Evolutionary conservation across 2,329 filamentous ascomycete species (phyloP).

Genomic region (Penicillium sumatraense): DNA sequence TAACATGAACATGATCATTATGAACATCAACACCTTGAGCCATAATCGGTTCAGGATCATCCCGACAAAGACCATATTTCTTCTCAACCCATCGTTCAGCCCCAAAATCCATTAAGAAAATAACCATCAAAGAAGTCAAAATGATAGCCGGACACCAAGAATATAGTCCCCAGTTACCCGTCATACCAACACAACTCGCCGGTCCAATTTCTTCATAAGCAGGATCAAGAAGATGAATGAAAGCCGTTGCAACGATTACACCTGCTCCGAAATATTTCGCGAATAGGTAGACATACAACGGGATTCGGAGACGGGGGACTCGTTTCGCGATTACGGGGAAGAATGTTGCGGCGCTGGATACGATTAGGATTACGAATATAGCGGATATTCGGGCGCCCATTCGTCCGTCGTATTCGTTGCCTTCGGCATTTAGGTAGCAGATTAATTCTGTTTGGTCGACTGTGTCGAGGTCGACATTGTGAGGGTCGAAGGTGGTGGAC

Average conservation of each 20-base stretch:
- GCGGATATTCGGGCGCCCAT: conserved; percentile 50
- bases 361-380: conserved; percentile 51
- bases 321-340: conserved; percentile 55
- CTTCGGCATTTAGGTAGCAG: conserved; percentile 53
- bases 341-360: conserved; percentile 47
- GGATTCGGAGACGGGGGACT: conserved; percentile 42
- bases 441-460: conserved; percentile 51
- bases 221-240: conserved; percentile 54
- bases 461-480: conserved; percentile 49
- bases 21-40: conserved; percentile 8
- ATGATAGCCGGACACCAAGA: conserved; percentile 59
- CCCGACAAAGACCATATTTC: conserved; percentile 28
- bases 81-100: conserved; percentile 29
- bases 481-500: conserved; percentile 44
- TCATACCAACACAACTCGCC: conserved; percentile 58
- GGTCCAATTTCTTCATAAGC: conserved; percentile 52
- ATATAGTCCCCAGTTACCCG: conserved; percentile 57
- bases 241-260: conserved; percentile 54
- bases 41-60: conserved; percentile 28
- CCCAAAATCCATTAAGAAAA: conserved; percentile 46
- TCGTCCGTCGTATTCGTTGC: conserved; percentile 60
- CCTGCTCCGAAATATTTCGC: conserved; percentile 54
- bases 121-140: conserved; percentile 51
- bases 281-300: conserved; percentile 51
- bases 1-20: neutral